These are phyloP conservation scores for Lyophyllum atratum DNA, from an alignment of 768 basidiomycete species.

Conservation along the genomic window DNA sequence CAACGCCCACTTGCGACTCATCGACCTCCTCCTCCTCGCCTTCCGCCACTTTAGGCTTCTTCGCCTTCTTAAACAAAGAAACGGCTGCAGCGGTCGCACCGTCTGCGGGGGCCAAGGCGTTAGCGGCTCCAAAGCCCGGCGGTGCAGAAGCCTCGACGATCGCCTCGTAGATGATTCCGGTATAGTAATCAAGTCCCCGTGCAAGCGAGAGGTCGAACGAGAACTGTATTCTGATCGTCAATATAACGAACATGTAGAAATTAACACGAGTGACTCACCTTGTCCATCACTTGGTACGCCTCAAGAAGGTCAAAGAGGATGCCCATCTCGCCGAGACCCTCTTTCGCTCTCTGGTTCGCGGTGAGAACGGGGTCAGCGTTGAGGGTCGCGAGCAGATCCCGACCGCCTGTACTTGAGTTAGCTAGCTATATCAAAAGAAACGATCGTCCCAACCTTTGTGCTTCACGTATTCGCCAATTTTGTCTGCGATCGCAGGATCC, in stretches of 20 bases:
- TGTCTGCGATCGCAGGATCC: conserved; percentile 78
- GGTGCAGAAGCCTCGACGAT: conserved; percentile 93
- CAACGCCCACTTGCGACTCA: conserved; percentile 92
- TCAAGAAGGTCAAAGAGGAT: conserved; percentile 81
- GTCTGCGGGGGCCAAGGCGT: conserved; percentile 47
- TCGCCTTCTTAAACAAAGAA: conserved; percentile 29
- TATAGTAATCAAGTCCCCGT: conserved; percentile 98
- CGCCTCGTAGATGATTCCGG: conserved; percentile 97
- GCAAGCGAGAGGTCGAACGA: conserved; percentile 97
- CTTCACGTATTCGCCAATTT: conserved; percentile 96
- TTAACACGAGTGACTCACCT: conserved; percentile 44
- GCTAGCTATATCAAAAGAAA: neutral
- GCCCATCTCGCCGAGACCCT: conserved; percentile 86
- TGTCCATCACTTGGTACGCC: conserved; percentile 77
- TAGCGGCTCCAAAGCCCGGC: conserved; percentile 67
- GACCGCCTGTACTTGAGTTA: conserved; percentile 58
- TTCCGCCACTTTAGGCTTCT: conserved; percentile 45
- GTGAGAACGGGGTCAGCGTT: conserved; percentile 62
- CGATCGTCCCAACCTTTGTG: conserved; percentile 65
- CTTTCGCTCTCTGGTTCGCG: conserved; percentile 72
- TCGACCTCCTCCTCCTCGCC: conserved; percentile 83
- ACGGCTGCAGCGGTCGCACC: conserved; percentile 33
- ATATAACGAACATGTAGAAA: neutral
- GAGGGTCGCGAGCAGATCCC: conserved; percentile 72
- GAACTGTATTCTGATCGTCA: conserved; percentile 51